A percentile compares a stretch with the other conserved stretches of the same genome.
Evolutionary conservation across 1,284 basidiomycete genomes (phyloP).

Genomic region (Sporisorium exsertum): DNA sequence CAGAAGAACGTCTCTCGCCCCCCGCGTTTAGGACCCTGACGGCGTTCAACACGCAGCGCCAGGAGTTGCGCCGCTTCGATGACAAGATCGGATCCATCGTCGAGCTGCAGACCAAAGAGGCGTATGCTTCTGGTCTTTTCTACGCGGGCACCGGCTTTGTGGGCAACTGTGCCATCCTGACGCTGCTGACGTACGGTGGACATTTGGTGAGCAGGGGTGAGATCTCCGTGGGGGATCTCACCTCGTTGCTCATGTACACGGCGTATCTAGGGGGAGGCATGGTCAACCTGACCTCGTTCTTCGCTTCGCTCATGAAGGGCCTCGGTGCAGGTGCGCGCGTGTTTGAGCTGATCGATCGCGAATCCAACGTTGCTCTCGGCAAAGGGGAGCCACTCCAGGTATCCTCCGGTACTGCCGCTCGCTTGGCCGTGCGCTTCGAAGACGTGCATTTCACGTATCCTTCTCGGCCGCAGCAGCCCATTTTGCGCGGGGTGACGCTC

Average conservation of each 20-base stretch:
- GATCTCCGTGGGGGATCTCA: conserved; percentile 75
- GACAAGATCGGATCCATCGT: conserved; percentile 78
- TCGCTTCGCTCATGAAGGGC: conserved; percentile 74
- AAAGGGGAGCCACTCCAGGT: conserved; percentile 42
- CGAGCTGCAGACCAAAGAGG: conserved; percentile 84
- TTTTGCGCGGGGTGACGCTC: conserved; percentile 69
- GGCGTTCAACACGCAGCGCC: conserved; percentile 81
- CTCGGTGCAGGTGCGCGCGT: conserved; percentile 92
- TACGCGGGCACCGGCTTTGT: conserved; percentile 89
- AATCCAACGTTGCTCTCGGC: conserved; percentile 62
- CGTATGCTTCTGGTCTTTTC: conserved; percentile 89
- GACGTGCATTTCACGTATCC: conserved; percentile 71
- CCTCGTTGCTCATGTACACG: conserved; percentile 88
- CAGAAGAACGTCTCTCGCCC: conserved; percentile 86
- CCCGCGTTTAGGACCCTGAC: conserved; percentile 88
- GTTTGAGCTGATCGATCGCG: conserved; percentile 87
- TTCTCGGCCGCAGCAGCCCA: conserved; percentile 66
- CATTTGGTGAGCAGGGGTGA: conserved; percentile 86
- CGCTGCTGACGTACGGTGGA: conserved; percentile 91
- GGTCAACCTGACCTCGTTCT: conserved; percentile 70
- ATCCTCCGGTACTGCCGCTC: conserved; percentile 3
- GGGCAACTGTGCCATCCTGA: conserved; percentile 91
- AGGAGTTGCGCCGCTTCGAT: conserved; percentile 76
- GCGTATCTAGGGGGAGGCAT: conserved; percentile 81
- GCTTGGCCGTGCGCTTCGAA: conserved; percentile 68